These are phyloP conservation scores for Tubosaeta brunneosetosa DNA, from an alignment of 768 basidiomycete species.

Conservation along the genomic window DNA sequence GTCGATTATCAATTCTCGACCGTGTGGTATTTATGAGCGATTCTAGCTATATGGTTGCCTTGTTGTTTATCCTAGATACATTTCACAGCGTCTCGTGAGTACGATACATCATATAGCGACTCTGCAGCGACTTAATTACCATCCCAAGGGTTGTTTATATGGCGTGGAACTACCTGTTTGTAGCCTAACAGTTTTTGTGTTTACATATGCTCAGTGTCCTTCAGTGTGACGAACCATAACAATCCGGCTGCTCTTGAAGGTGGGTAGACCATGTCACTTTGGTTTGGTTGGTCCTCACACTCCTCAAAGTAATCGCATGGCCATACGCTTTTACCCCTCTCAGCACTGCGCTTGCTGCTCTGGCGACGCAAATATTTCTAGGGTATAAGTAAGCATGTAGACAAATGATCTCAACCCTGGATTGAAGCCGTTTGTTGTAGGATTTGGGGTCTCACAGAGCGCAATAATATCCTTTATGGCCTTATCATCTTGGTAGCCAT, in stretches of 20 bases:
- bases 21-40: background rate
- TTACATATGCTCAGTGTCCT: background rate
- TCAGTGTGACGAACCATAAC: conserved; percentile 8
- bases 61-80: conserved; percentile 11
- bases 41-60: conserved; percentile 8
- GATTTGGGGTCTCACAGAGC: conserved; percentile 6
- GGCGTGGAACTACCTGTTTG: conserved; percentile 10
- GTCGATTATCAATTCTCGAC: background rate
- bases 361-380: conserved; percentile 45
- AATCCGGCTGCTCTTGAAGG: conserved; percentile 8
- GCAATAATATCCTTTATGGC: conserved; percentile 20
- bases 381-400: conserved; percentile 35
- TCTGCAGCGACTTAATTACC: background rate
- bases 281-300: background rate
- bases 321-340: conserved; percentile 47
- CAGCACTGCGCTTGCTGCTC: conserved; percentile 42
- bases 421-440: background rate
- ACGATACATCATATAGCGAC: background rate
- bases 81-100: conserved; percentile 16
- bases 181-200: background rate
- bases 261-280: background rate
- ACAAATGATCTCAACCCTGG: background rate
- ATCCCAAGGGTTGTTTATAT: conserved; percentile 9
- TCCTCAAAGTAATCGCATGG: conserved; percentile 37
- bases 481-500: conserved; percentile 35